These are phyloP conservation scores for Nothophaeocryptopus gaeumannii DNA, from an alignment of 2,329 filamentous ascomycete genomes.

Conservation along the genomic window DNA sequence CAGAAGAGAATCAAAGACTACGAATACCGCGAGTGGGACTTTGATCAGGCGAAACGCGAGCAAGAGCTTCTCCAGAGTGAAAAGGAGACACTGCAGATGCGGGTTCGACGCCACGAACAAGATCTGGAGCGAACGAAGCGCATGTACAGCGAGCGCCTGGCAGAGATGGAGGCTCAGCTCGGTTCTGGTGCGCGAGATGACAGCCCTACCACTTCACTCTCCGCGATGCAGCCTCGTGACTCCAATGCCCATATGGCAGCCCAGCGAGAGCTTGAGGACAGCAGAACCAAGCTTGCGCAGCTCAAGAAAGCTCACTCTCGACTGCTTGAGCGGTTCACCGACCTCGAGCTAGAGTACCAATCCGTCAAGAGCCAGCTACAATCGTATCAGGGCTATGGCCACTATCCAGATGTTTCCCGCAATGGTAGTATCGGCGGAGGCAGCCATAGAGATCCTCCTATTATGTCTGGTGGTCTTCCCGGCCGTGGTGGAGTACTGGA, in stretches of 20 bases:
- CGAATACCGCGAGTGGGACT: slow-evolving; percentile 62
- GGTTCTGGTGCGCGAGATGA: slow-evolving; percentile 11
- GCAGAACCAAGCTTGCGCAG: slow-evolving; percentile 47
- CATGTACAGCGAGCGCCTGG: slow-evolving; percentile 49
- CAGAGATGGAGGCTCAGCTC: slow-evolving; percentile 43
- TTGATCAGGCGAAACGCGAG: slow-evolving; percentile 56
- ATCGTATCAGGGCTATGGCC: slow-evolving; percentile 17
- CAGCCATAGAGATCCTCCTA: slow-evolving; percentile 6
- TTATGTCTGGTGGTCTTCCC: slow-evolving; percentile 20
- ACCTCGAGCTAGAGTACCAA: slow-evolving; percentile 41
- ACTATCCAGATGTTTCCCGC: neutral
- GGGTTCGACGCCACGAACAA: slow-evolving; percentile 53
- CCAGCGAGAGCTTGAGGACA: slow-evolving; percentile 43
- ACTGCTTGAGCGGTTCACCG: slow-evolving; percentile 50
- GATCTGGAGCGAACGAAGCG: slow-evolving; percentile 49
- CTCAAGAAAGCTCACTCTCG: slow-evolving; percentile 53
- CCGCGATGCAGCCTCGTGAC: neutral
- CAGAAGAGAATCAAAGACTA: slow-evolving; percentile 61
- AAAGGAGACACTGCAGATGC: slow-evolving; percentile 58
- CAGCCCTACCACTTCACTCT: slow-evolving; percentile 7
- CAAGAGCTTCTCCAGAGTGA: slow-evolving; percentile 59
- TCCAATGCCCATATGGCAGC: slow-evolving; percentile 6
- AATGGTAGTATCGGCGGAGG: slow-evolving; percentile 5
- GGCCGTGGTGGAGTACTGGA: slow-evolving; percentile 20
- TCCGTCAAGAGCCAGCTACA: slow-evolving; percentile 30